These are phyloP conservation scores for Sphagnum fallax DNA, from an alignment of 228 moss, liverwort and hornwort species.

Conservation along the genomic window DNA sequence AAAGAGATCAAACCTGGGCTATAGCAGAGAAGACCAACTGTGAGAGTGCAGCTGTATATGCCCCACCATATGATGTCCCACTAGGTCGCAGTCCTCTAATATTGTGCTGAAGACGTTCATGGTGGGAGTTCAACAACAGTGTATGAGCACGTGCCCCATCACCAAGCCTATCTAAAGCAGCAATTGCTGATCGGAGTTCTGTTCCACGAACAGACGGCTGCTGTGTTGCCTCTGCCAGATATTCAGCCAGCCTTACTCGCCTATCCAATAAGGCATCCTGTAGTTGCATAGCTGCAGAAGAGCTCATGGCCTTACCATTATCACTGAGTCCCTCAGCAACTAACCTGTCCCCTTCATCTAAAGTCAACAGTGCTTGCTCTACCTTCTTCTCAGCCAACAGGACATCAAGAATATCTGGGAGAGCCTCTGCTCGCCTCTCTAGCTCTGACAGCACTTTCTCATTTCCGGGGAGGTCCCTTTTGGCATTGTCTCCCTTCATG, in stretches of 20 bases:
- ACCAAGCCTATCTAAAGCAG: constrained; percentile 80
- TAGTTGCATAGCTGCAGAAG: constrained; percentile 30
- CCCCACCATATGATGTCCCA: constrained; percentile 98
- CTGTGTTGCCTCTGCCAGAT: constrained; percentile 89
- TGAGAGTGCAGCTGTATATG: constrained; percentile 93
- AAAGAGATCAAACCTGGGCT: constrained; percentile 50
- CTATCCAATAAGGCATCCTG: constrained; percentile 72
- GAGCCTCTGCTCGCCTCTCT: constrained; percentile 64
- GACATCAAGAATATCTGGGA: constrained; percentile 86
- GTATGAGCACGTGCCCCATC: constrained; percentile 94
- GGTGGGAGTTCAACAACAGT: constrained; percentile 88
- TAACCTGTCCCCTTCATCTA: constrained; percentile 85
- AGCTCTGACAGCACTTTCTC: constrained; percentile 54
- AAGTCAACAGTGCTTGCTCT: constrained; percentile 50
- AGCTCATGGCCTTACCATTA: constrained; percentile 38
- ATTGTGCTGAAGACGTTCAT: constrained; percentile 91
- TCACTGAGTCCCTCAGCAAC: constrained; percentile 55
- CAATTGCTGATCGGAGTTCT: constrained; percentile 79
- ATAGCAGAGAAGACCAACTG: constrained; percentile 96
- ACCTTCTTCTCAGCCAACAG: constrained; percentile 93
- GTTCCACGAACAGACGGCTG: constrained; percentile 89
- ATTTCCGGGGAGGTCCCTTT: constrained; percentile 35
- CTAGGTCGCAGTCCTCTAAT: constrained; percentile 84
- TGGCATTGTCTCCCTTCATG: constrained; percentile 20
- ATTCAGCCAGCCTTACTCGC: constrained; percentile 88